phyloP scores from a whole-genome alignment of 176 grass and related monocot genomes.

The Musa troglodytarum region DNA sequence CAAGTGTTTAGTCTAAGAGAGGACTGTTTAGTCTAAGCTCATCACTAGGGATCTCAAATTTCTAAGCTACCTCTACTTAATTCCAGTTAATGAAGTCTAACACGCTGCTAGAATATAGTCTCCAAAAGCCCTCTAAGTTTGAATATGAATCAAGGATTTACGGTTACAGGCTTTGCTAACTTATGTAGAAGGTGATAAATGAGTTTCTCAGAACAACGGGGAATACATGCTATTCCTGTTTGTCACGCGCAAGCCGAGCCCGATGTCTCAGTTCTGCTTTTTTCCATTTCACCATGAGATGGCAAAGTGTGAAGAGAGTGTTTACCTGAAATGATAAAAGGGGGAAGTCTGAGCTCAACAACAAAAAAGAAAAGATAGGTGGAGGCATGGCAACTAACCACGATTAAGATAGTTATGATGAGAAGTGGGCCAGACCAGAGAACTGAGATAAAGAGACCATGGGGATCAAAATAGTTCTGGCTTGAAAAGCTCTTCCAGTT shows the following conservation, averaged over 20 bases:
- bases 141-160: too few species aligned
- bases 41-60: too few species aligned
- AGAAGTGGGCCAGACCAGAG: slow-evolving; percentile 85
- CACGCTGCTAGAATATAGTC: too few species aligned
- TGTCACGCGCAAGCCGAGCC: slow-evolving; percentile 38
- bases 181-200: too few species aligned
- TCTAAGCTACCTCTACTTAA: too few species aligned
- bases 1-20: too few species aligned
- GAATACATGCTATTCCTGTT: slow-evolving; percentile 50
- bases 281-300: slow-evolving; percentile 80
- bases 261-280: slow-evolving; percentile 67
- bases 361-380: neutral
- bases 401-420: slow-evolving; percentile 54
- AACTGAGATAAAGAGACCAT: slow-evolving; percentile 79
- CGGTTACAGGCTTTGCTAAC: too few species aligned
- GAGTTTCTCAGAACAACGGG: too few species aligned
- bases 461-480: slow-evolving; percentile 90
- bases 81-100: too few species aligned
- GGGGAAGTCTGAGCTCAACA: neutral
- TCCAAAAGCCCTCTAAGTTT: too few species aligned
- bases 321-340: slow-evolving; percentile 43
- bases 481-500: slow-evolving; percentile 82
- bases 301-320: slow-evolving; percentile 62
- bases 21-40: too few species aligned
- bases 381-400: slow-evolving; percentile 40